phyloP scores from a whole-genome alignment of 805 yeast genomes.

The Tetrapisispora iriomotensis region DNA sequence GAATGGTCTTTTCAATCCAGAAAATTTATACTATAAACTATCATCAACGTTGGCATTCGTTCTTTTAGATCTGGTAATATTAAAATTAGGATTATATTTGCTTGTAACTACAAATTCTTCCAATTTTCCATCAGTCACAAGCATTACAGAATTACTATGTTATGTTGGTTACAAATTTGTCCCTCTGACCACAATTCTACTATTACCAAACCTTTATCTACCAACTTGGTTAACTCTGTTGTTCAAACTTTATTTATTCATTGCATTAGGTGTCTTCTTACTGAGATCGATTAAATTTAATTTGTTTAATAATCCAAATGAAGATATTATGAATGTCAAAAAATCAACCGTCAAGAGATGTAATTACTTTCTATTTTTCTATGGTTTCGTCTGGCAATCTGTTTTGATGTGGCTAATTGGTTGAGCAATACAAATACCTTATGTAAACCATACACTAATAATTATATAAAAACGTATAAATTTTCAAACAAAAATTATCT shows the following conservation, averaged over 20 bases:
- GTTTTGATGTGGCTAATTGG: conserved; percentile 63
- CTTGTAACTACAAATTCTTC: conserved; percentile 29
- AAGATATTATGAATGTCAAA: conserved; percentile 36
- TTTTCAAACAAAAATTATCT: too few species aligned
- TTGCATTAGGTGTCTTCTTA: conserved; percentile 55
- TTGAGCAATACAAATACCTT: conserved; percentile 3
- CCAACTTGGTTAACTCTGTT: conserved; percentile 34
- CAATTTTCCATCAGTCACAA: conserved; percentile 25
- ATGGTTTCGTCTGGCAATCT: conserved; percentile 75
- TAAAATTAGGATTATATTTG: conserved; percentile 76
- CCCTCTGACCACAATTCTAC: conserved; percentile 51
- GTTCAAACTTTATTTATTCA: conserved; percentile 40
- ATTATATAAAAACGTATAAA: too few species aligned
- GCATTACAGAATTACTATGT: conserved; percentile 73
- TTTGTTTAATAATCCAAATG: conserved; percentile 40
- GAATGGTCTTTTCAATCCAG: conserved; percentile 86
- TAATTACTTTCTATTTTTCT: conserved; percentile 77
- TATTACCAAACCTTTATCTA: conserved; percentile 36
- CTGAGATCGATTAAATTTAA: conserved; percentile 44
- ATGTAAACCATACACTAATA: background rate
- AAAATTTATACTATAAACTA: conserved; percentile 76
- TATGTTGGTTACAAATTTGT: conserved; percentile 94
- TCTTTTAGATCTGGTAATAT: conserved; percentile 60
- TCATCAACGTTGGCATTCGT: conserved; percentile 80
- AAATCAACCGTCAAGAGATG: conserved; percentile 66